A percentile compares a stretch with the other conserved stretches of the same genome.
Evolutionary conservation across 2,329 filamentous ascomycete species (phyloP).

Genomic region (Diaporthe helianthi): DNA sequence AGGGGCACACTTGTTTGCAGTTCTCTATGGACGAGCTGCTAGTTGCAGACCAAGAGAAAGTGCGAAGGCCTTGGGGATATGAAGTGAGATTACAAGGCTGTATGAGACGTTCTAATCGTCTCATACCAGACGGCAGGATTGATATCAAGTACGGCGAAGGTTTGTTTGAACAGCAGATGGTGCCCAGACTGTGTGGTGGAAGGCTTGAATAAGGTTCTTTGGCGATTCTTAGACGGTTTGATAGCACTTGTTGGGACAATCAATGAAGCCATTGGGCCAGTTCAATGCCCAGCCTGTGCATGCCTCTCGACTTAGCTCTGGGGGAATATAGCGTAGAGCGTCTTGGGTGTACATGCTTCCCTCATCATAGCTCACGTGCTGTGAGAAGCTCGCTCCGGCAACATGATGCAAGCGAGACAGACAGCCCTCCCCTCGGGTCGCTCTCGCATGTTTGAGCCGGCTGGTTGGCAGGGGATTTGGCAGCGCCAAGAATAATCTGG

Average conservation of each 20-base stretch:
- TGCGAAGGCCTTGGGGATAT: neutral
- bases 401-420: constrained; percentile 8
- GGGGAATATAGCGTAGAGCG: too few species aligned
- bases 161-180: neutral
- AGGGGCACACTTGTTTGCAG: neutral
- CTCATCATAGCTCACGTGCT: too few species aligned
- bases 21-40: neutral
- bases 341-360: neutral
- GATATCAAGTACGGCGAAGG: neutral
- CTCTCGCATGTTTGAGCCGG: constrained; percentile 12
- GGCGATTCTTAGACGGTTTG: neutral
- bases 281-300: too few species aligned
- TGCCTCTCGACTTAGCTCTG: neutral
- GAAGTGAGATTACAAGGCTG: neutral
- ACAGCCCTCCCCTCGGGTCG: neutral
- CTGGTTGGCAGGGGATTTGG: neutral
- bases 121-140: neutral
- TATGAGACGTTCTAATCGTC: neutral
- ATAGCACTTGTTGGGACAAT: too few species aligned
- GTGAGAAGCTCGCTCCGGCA: neutral
- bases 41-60: neutral
- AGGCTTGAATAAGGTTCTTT: neutral
- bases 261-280: neutral
- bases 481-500: constrained; percentile 22
- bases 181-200: neutral